A percentile compares a stretch with the other conserved stretches of the same genome.
phyloP scores from a whole-genome alignment of 2,329 filamentous ascomycete genomes.

The Ophiocordyceps camponoti-rufipedis region DNA sequence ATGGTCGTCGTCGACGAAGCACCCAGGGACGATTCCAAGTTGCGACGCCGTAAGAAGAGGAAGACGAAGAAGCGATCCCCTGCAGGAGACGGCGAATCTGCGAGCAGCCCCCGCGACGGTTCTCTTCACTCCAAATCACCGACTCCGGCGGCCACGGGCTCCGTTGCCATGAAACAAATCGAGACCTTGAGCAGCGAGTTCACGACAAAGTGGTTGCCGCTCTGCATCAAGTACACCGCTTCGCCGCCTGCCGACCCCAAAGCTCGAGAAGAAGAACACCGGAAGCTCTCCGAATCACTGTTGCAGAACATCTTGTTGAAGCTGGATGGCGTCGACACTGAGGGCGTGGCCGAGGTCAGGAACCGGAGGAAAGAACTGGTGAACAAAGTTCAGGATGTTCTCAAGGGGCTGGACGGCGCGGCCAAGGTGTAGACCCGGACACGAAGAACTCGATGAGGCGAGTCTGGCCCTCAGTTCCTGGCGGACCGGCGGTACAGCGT shows the following conservation, averaged over 20 bases:
- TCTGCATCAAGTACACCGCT: conserved; percentile 42
- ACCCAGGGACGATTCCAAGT: conserved; percentile 14
- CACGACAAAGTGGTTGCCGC: conserved; percentile 42
- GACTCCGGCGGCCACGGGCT: conserved; percentile 13
- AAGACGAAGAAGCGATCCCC: conserved; percentile 25
- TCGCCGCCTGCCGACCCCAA: conserved; percentile 46
- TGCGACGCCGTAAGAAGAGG: conserved; percentile 18
- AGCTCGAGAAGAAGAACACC: conserved; percentile 57
- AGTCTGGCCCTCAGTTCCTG: not conserved
- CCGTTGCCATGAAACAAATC: conserved; percentile 34
- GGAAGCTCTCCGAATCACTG: conserved; percentile 56
- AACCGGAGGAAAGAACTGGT: conserved; percentile 53
- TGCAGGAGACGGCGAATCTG: conserved; percentile 18
- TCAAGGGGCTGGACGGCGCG: conserved; percentile 43
- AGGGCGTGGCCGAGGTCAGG: conserved; percentile 44
- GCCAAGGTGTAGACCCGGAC: conserved; percentile 6
- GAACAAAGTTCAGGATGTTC: conserved; percentile 47
- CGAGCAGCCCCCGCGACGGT: conserved; percentile 26
- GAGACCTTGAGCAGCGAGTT: conserved; percentile 49
- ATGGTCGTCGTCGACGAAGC: conserved; percentile 29
- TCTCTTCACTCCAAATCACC: conserved; percentile 16
- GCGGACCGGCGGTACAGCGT: not conserved
- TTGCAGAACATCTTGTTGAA: conserved; percentile 62
- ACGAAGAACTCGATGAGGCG: not conserved
- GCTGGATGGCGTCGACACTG: conserved; percentile 57